phyloP scores from a whole-genome alignment of 176 grass and related monocot species.

The Eremochloa ophiuroides region DNA sequence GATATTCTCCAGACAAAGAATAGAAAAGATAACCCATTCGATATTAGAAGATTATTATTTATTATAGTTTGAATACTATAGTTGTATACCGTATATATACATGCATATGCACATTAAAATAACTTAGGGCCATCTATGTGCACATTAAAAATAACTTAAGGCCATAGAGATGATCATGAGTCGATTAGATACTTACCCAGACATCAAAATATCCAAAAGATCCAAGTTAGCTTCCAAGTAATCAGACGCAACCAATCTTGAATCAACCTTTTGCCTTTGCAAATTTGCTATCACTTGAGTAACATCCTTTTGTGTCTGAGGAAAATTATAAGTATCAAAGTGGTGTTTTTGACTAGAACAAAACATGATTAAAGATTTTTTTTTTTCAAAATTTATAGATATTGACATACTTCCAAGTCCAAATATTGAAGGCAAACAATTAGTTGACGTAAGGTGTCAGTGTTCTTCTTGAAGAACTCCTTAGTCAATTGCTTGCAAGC shows the following conservation, averaged over 20 bases:
- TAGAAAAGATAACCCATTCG: not conserved
- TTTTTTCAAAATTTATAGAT: not conserved
- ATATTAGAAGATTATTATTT: not conserved
- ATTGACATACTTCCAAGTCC: conserved; percentile 46
- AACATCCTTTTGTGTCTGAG: conserved; percentile 58
- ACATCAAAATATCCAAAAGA: conserved; percentile 51
- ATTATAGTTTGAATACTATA: not conserved
- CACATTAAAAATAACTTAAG: not conserved
- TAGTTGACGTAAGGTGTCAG: conserved; percentile 24
- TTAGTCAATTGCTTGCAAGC: conserved; percentile 45
- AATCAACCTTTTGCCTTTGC: conserved; percentile 63
- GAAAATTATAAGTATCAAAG: not conserved
- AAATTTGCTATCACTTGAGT: conserved; percentile 61
- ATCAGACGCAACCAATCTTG: conserved; percentile 48
- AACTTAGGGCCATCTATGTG: not conserved
- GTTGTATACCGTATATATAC: too few relatives aligned
- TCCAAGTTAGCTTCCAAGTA: conserved; percentile 64
- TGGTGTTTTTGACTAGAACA: not conserved
- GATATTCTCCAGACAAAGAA: not conserved
- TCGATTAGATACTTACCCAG: conserved; percentile 35
- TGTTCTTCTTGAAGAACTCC: conserved; percentile 59
- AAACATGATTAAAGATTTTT: not conserved
- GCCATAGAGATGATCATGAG: not conserved
- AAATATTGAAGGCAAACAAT: conserved; percentile 41
- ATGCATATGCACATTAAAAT: not conserved